phyloP scores from a whole-genome alignment of 768 basidiomycete species.

The Hydnomerulius pinastri region DNA sequence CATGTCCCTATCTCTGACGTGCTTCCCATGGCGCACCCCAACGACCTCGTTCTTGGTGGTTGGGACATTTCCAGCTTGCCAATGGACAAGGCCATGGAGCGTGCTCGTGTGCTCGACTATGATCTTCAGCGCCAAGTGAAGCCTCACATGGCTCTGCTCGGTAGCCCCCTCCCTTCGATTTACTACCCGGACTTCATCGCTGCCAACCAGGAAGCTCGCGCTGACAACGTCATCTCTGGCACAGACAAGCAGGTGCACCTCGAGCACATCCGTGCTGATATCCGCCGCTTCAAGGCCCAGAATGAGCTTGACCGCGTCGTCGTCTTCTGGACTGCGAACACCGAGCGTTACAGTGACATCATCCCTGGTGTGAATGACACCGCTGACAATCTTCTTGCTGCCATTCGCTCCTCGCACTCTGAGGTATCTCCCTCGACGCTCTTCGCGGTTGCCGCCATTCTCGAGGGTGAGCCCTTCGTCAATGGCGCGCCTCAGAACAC shows the following conservation, averaged over 20 bases:
- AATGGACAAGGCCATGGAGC: constrained; percentile 91
- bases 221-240: constrained; percentile 90
- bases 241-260: constrained; percentile 88
- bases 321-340: constrained; percentile 99
- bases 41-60: constrained; percentile 95
- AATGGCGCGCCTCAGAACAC: constrained; percentile 99
- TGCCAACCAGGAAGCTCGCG: constrained; percentile 94
- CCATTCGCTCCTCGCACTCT: constrained; percentile 82
- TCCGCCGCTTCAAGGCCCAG: constrained; percentile 86
- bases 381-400: constrained; percentile 77
- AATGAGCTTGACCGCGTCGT: constrained; percentile 85
- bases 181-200: constrained; percentile 99
- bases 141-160: constrained; percentile 79
- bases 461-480: constrained; percentile 93
- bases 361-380: constrained; percentile 96
- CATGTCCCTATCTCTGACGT: constrained; percentile 91
- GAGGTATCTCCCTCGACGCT: constrained; percentile 97
- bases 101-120: constrained; percentile 92
- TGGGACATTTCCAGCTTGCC: constrained; percentile 93
- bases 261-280: constrained; percentile 89
- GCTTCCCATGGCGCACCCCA: constrained; percentile 97
- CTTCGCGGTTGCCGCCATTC: constrained; percentile 93
- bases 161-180: constrained; percentile 87
- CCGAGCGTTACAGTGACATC: constrained; percentile 95
- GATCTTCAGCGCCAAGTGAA: constrained; percentile 96